Percentiles rank a stretch among this genome's conserved stretches.
phyloP scores from a whole-genome alignment of 441 rosid genomes.

The Aquilaria agallochum region DNA sequence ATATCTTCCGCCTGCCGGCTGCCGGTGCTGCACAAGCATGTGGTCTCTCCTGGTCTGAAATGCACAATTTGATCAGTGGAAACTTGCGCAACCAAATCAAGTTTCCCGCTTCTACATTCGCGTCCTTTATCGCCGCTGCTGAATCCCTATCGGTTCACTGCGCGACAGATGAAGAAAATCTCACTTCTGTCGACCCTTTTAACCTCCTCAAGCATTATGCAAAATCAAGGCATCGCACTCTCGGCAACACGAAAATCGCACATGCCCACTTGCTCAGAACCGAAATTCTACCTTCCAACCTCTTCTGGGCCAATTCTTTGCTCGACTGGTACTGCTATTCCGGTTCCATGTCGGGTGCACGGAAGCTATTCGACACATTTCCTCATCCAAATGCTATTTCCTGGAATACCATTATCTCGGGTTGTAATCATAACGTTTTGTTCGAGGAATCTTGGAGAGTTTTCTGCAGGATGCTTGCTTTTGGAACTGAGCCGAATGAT shows the following conservation, averaged over 20 bases:
- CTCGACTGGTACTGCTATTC: conserved; percentile 45
- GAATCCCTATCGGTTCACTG: conserved; percentile 15
- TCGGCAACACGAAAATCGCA: conserved; percentile 32
- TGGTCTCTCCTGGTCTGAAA: conserved; percentile 4
- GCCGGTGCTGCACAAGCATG: too few relatives aligned
- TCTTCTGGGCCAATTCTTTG: conserved; percentile 36
- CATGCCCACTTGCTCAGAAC: conserved; percentile 50
- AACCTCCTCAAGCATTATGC: conserved; percentile 31
- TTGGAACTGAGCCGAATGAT: conserved; percentile 47
- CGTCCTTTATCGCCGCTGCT: conserved; percentile 26
- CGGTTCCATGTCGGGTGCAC: conserved; percentile 37
- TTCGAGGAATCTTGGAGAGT: conserved; percentile 40
- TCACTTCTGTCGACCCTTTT: conserved; percentile 29
- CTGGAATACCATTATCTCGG: conserved; percentile 64
- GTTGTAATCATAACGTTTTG: conserved; percentile 29
- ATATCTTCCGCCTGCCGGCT: too few relatives aligned
- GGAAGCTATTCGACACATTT: conserved; percentile 59
- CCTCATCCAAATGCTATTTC: conserved; percentile 51
- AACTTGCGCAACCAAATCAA: conserved; percentile 21
- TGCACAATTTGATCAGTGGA: conserved; percentile 33
- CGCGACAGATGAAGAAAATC: conserved; percentile 14
- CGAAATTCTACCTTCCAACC: conserved; percentile 25
- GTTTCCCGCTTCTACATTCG: conserved; percentile 17
- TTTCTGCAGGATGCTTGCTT: conserved; percentile 44
- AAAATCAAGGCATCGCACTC: conserved; percentile 23